These are phyloP conservation scores for Talaromyces ruber DNA, from an alignment of 495 filamentous ascomycete genomes.

Conservation along the genomic window DNA sequence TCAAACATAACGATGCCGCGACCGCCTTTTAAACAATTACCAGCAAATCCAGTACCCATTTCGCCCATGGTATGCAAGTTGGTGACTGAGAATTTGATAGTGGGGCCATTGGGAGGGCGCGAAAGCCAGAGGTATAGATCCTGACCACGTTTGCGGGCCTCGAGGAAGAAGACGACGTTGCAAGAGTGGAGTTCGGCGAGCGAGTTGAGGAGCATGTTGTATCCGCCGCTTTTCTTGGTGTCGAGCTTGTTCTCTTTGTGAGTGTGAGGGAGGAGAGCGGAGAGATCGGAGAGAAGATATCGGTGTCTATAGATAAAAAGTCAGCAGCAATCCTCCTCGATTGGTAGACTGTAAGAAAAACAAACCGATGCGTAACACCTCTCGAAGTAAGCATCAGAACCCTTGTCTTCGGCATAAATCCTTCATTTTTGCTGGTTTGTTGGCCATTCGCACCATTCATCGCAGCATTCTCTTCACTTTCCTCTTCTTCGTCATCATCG, in stretches of 20 bases:
- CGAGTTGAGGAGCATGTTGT: slow-evolving; percentile 85
- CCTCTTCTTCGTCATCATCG: slow-evolving; percentile 36
- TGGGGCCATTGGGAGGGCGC: slow-evolving; percentile 92
- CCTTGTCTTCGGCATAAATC: slow-evolving; percentile 49
- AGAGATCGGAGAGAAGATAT: slow-evolving; percentile 85
- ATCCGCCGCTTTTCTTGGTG: slow-evolving; percentile 67
- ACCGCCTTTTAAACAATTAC: slow-evolving; percentile 92
- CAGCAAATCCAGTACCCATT: slow-evolving; percentile 68
- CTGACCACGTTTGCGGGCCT: slow-evolving; percentile 81
- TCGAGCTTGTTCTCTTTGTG: slow-evolving; percentile 95
- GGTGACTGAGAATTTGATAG: slow-evolving; percentile 59
- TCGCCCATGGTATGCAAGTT: slow-evolving; percentile 91
- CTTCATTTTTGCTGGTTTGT: slow-evolving; percentile 12
- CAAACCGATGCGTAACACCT: slow-evolving; percentile 81
- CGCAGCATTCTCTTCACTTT: slow-evolving; percentile 26
- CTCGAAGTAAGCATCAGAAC: slow-evolving; percentile 84
- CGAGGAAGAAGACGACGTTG: slow-evolving; percentile 97
- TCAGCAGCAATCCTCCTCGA: slow-evolving; percentile 2
- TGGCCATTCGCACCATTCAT: slow-evolving; percentile 30
- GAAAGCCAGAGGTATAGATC: slow-evolving; percentile 86
- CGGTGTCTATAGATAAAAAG: slow-evolving; percentile 53
- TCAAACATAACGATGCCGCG: slow-evolving; percentile 95
- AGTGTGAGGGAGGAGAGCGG: slow-evolving; percentile 80
- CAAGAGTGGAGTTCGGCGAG: slow-evolving; percentile 97
- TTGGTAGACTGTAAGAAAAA: not conserved